These are phyloP conservation scores for Neurospora cerealis DNA, from an alignment of 495 filamentous ascomycete genomes.

Conservation along the genomic window DNA sequence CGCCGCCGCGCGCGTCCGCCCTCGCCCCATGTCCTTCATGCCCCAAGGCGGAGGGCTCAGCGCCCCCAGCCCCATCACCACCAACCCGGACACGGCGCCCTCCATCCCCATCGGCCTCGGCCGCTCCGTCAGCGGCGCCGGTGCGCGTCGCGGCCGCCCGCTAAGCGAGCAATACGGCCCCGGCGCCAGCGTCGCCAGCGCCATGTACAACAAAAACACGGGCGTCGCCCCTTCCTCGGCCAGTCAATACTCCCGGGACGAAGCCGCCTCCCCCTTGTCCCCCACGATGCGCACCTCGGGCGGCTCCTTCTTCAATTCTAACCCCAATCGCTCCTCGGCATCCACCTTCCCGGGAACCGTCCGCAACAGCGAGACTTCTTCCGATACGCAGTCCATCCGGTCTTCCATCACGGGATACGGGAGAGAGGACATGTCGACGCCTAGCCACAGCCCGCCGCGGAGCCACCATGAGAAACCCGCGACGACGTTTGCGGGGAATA, in stretches of 20 bases:
- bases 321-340: constrained; percentile 27
- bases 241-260: constrained; percentile 26
- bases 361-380: constrained; percentile 54
- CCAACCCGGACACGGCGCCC: constrained; percentile 70
- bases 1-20: constrained; percentile 43
- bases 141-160: constrained; percentile 43
- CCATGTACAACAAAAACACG: constrained; percentile 65
- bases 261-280: constrained; percentile 45
- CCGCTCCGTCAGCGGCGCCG: constrained; percentile 44
- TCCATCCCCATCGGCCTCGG: constrained; percentile 61
- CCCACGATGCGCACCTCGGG: constrained; percentile 33
- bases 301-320: constrained; percentile 33
- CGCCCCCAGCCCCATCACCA: constrained; percentile 30
- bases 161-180: constrained; percentile 62
- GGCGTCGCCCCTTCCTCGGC: constrained; percentile 46
- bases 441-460: constrained; percentile 45
- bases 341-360: constrained; percentile 43
- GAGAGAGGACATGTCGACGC: constrained; percentile 37
- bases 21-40: constrained; percentile 47
- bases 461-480: constrained; percentile 46
- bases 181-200: constrained; percentile 54
- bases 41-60: constrained; percentile 30
- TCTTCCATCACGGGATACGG: constrained; percentile 37
- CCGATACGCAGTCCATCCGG: constrained; percentile 22
- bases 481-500: constrained; percentile 56